Conservation (phyloP, 2,329 filamentous ascomycete species). For the Alternaria brassicicola region DNA sequence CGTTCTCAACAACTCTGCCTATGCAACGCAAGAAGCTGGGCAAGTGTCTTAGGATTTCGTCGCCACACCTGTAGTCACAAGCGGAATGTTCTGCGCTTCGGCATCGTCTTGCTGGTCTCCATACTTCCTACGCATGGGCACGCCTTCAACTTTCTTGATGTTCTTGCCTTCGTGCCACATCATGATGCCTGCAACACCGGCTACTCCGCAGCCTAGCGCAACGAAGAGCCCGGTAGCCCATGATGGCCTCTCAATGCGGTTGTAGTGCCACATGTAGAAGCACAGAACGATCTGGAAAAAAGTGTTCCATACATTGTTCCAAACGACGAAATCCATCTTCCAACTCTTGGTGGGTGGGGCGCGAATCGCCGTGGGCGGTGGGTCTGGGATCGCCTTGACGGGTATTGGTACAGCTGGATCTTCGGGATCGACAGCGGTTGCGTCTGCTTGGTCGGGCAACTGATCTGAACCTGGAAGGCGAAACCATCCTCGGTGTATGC, state of each 20-base stretch:
- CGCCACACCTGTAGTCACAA: slow-evolving; percentile 25
- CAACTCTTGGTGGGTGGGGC: slow-evolving; percentile 71
- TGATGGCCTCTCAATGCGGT: slow-evolving; percentile 72
- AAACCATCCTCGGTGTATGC: slow-evolving; percentile 78
- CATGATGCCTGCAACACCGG: slow-evolving; percentile 70
- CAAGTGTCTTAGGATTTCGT: slow-evolving; percentile 31
- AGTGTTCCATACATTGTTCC: slow-evolving; percentile 80
- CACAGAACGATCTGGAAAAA: slow-evolving; percentile 75
- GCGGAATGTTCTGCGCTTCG: slow-evolving; percentile 29
- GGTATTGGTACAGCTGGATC: slow-evolving; percentile 67
- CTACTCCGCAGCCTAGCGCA: slow-evolving; percentile 72
- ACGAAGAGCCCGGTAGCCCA: slow-evolving; percentile 85
- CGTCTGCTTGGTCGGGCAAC: slow-evolving; percentile 49
- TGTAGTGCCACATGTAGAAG: slow-evolving; percentile 83
- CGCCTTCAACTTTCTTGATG: slow-evolving; percentile 48
- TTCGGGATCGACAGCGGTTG: slow-evolving; percentile 38
- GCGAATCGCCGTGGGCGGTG: slow-evolving; percentile 73
- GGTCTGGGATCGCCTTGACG: slow-evolving; percentile 64
- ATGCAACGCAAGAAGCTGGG: slow-evolving; percentile 17
- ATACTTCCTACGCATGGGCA: slow-evolving; percentile 40
- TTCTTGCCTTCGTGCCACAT: slow-evolving; percentile 71
- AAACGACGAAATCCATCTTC: slow-evolving; percentile 81
- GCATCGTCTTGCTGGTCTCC: slow-evolving; percentile 25
- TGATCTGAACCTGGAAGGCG: slow-evolving; percentile 70
- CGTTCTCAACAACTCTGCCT: neutral